Base-by-base conservation (phyloP, 805 yeast genomes). In the Dipodascus geniculatus region DNA sequence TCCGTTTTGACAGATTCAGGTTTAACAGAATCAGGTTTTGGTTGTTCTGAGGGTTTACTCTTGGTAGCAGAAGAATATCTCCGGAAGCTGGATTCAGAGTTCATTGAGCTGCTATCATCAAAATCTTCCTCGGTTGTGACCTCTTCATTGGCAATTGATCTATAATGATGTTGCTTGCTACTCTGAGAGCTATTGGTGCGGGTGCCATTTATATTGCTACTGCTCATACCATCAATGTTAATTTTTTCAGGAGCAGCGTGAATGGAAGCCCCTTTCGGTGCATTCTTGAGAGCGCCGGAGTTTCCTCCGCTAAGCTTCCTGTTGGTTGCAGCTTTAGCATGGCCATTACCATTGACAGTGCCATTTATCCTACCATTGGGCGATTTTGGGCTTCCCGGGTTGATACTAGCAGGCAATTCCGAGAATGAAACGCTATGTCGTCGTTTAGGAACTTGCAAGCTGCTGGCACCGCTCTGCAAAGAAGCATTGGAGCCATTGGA, bases 41-140 rank as follows among this genome's bases (percentile, higher is more conserved):
- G 35, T 28, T 28, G 8, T 28, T 8, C 35, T 28, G 11, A 28
- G 35, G 11, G 8, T 28, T 28, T 28, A 28, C 11, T 28, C 11
- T 38, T 38, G 6, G 6, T n/a, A 17, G 44, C 4, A n/a, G 17
- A 38, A 6, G 20, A n/a, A 38, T 38, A n/a, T 38, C 8, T 17
- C 14, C 44, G 4, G 14, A 38, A 38, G 44, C 44, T 38, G 20
- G 44, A 60, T 22, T 60, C 63, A 9, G 62, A 58, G 38, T 56
- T 57, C 24, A 59, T 47, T 4, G 62, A 60, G 2, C 58, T 56
- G 14, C 42, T 51, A 38, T 60, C 62, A 22, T 58, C 51, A 42
- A 50, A 53, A 17, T 57, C 57, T 16, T 52, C 58, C 20, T 38
- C 44, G 4, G 44, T 38, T 6, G 44, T 38, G 14, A 9, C 20